Evolutionary conservation across 2,329 filamentous ascomycete genomes (phyloP).

Genomic region (Plenodomus biglobosus): DNA sequence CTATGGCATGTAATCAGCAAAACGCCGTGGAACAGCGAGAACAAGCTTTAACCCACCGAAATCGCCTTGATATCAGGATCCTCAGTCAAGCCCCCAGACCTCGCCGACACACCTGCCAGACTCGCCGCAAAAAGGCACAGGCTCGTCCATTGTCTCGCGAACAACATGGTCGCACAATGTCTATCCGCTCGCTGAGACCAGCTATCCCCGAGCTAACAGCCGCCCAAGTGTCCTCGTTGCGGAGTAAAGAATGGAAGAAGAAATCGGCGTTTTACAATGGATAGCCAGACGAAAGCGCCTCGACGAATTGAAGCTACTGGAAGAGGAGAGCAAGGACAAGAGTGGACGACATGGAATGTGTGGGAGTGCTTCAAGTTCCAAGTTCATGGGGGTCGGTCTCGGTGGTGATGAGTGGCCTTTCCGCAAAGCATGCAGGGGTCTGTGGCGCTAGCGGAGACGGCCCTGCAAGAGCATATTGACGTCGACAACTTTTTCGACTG

Average conservation of each 20-base stretch:
- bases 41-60: constrained; percentile 54
- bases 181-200: constrained; percentile 15
- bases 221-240: constrained; percentile 6
- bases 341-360: constrained; percentile 31
- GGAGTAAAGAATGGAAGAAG: constrained; percentile 30
- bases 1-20: constrained; percentile 50
- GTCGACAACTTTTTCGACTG: constrained; percentile 32
- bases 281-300: constrained; percentile 11
- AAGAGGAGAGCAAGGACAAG: constrained; percentile 28
- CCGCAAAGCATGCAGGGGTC: constrained; percentile 28
- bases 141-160: constrained; percentile 39
- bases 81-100: constrained; percentile 36
- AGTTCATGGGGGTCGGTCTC: constrained; percentile 3
- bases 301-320: constrained; percentile 19
- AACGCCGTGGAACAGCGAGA: constrained; percentile 3
- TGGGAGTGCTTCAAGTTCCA: constrained; percentile 16
- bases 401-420: constrained; percentile 39
- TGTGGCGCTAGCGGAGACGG: constrained; percentile 8
- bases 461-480: constrained; percentile 28
- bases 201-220: constrained; percentile 15
- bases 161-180: constrained; percentile 35
- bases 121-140: constrained; percentile 44
- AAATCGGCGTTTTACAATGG: constrained; percentile 29
- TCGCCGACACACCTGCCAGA: constrained; percentile 30
- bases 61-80: constrained; percentile 63